Evolutionary conservation across 1,139 yeast genomes (phyloP).

Genomic region (Kurtzmaniella natalensis): DNA sequence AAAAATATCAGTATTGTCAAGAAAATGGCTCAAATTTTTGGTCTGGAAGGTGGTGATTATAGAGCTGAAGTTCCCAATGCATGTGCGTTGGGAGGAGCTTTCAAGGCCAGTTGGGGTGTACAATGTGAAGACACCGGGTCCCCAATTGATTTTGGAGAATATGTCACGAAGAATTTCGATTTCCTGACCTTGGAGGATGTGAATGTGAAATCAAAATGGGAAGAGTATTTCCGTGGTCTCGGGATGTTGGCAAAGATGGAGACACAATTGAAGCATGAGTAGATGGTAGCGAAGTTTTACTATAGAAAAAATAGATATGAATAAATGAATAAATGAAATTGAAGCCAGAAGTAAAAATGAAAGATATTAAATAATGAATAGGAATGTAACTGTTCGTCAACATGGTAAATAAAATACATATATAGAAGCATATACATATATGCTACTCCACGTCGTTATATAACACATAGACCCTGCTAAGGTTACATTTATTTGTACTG

Average conservation of each 20-base stretch:
- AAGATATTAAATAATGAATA: too few species aligned
- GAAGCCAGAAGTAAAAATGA: too few species aligned
- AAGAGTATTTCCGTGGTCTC: conserved; percentile 44
- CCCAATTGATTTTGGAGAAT: conserved; percentile 40
- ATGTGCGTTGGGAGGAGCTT: conserved; percentile 94
- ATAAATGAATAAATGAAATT: conserved; percentile 1
- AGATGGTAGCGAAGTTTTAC: conserved; percentile 4
- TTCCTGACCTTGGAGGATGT: conserved; percentile 46
- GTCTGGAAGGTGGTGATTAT: conserved; percentile 59
- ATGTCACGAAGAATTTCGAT: conserved; percentile 39
- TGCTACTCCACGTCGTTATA: too few species aligned
- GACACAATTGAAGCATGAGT: conserved; percentile 20
- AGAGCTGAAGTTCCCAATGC: conserved; percentile 81
- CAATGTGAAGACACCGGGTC: conserved; percentile 29
- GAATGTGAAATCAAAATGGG: conserved; percentile 41
- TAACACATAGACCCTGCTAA: too few species aligned
- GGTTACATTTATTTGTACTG: too few species aligned
- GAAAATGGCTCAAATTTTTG: conserved; percentile 68
- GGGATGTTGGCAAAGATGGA: conserved; percentile 51
- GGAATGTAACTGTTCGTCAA: too few species aligned
- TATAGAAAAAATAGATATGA: background rate
- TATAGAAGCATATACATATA: too few species aligned
- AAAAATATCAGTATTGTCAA: conserved; percentile 62
- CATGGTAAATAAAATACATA: too few species aligned
- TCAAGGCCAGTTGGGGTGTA: conserved; percentile 73